phyloP scores from a whole-genome alignment of 139 green algal genomes.

The Mychonastes homosphaera region DNA sequence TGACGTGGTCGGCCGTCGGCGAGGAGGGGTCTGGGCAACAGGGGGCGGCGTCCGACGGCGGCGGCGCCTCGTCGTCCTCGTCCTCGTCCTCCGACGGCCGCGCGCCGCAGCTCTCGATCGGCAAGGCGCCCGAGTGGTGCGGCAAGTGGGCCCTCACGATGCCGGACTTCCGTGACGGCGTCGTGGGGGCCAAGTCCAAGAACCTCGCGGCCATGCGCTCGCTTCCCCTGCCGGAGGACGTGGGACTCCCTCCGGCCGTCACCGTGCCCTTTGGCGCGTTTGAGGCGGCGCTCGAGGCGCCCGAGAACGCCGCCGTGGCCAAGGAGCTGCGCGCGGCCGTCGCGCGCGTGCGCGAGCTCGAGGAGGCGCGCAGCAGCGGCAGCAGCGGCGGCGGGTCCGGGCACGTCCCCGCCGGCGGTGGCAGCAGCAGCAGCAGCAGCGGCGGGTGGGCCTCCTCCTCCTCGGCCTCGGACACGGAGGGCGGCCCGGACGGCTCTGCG shows the following conservation, averaged over 20 bases:
- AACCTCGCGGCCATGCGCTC: conserved; percentile 84
- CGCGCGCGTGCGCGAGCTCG: background rate
- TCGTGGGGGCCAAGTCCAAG: conserved; percentile 93
- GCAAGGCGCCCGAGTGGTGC: conserved; percentile 54
- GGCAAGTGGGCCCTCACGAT: conserved; percentile 83
- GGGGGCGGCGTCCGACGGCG: too few relatives aligned
- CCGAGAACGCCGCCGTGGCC: conserved; percentile 52
- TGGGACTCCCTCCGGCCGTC: conserved; percentile 76
- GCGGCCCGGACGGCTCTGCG: background rate
- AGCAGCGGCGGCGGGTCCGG: background rate
- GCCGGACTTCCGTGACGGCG: conserved; percentile 69
- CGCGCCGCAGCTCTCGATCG: too few relatives aligned
- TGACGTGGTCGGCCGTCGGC: conserved; percentile 57
- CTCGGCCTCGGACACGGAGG: conserved; percentile 8
- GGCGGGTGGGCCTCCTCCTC: background rate
- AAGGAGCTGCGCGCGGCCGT: conserved; percentile 30
- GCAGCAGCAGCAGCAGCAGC: background rate
- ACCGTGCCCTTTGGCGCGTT: conserved; percentile 92
- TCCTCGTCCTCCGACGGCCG: too few relatives aligned
- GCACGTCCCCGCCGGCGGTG: background rate
- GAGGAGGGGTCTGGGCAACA: too few relatives aligned
- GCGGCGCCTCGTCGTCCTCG: too few relatives aligned
- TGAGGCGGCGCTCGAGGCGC: conserved; percentile 65
- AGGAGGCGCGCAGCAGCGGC: too few relatives aligned
- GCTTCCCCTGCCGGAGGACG: conserved; percentile 73